phyloP scores from a whole-genome alignment of 768 basidiomycete species.

The Podaxis rugospora region DNA sequence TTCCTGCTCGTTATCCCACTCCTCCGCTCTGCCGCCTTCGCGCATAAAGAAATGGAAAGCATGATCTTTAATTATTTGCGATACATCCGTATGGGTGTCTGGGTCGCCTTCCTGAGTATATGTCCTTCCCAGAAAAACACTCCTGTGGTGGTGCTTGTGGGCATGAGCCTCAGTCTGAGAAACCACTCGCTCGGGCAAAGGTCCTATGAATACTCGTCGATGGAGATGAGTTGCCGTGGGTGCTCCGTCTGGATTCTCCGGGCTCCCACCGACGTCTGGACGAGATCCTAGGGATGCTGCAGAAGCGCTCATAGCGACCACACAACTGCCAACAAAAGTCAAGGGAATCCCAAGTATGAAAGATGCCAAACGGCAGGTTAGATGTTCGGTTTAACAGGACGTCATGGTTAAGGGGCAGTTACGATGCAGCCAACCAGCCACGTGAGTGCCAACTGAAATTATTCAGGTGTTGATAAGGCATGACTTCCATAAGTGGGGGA shows the following conservation, averaged over 20 bases:
- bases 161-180: conserved; percentile 32
- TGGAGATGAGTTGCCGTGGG: conserved; percentile 27
- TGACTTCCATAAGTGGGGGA: neutral
- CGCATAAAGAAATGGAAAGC: conserved; percentile 62
- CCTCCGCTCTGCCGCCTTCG: conserved; percentile 58
- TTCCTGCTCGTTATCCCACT: conserved; percentile 53
- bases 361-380: neutral
- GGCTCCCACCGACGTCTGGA: neutral
- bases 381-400: neutral
- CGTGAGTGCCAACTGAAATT: too few species aligned
- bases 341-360: neutral
- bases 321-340: neutral
- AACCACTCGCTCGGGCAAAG: conserved; percentile 64
- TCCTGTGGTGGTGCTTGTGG: conserved; percentile 18
- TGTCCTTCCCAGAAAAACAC: conserved; percentile 15
- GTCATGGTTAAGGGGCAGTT: neutral
- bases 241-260: conserved; percentile 1
- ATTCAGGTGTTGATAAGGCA: neutral
- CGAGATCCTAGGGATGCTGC: neutral
- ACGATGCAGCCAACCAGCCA: neutral
- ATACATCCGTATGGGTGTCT: conserved; percentile 33
- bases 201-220: conserved; percentile 68
- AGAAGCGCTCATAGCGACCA: neutral
- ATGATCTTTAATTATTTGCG: conserved; percentile 51
- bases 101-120: conserved; percentile 20